Evolutionary conservation across 2,329 filamentous ascomycete genomes (phyloP), one percentile per base, ranked within the genome.

Genomic region (Bipolaris victoriae): DNA sequence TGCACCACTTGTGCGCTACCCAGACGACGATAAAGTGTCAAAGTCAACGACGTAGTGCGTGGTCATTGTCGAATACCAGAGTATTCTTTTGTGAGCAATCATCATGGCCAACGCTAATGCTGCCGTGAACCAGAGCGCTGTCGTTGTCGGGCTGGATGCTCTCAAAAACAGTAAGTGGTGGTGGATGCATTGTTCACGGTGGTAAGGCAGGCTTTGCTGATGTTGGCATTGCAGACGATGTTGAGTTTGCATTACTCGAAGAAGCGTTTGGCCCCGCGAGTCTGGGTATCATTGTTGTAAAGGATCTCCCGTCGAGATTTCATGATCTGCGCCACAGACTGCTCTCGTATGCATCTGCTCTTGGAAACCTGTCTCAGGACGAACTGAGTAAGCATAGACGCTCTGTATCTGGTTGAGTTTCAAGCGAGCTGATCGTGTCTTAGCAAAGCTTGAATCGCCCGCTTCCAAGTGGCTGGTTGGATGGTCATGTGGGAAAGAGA

Each of bases 261-360:
- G 78, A 89, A 66, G 95, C 95, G 0, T 98, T 99, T 73, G 95
- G 95, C 0, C 92, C 93, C 1, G 87, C 90, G 24, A 97, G 92
- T 2, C 82, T 98, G 11, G 95, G 95, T 0, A 97, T 99, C 50
- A 88, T 99, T 53, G 81, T 98, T n/a, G 93, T 99, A 46, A 92
- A 90, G 73, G 91, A 92, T 72, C 85, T 98, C 0, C 91, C 92
- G 0, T 61, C 82, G 5, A 81, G 86, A 50, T 99, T 96, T 68
- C 77, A 84, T 13, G 78, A 83, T n/a, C 80, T 97, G 41, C 86
- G 95, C 59, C 85, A 85, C 57, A 84, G 85, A 58, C 84, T 96
- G 2, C 83, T 99, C 6, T 95, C 91, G 0, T 95, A 95, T 73
- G 88, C 92, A 3, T 96, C 92, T 0, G 95, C 96, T 73, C 86